Evolutionary conservation across 1,284 basidiomycete species (phyloP), one percentile per base, ranked within the genome.

Genomic region (Trametes versicolor): DNA sequence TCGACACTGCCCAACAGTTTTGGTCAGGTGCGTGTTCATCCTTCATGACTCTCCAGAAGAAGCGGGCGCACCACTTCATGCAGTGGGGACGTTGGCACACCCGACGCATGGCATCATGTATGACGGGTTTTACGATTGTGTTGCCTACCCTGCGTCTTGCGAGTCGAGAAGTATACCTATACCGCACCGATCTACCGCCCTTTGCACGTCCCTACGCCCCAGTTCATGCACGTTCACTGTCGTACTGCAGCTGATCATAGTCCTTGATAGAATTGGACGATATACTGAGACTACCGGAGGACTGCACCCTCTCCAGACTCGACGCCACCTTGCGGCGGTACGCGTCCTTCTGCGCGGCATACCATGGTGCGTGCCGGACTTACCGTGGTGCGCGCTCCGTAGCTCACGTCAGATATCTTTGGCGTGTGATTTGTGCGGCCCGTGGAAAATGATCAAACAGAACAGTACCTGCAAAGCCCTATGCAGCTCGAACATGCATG

Each of bases 401-500:
- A 43, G 15, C 60, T 61, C 39, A 58, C 61, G 37, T 52, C 58
- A 34, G 63, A 48, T 15, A 0, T n/a, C 41, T 52, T 37, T 51
- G 29, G n/a, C 53, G 41, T 43, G 49, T 48, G 49, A 49, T 36
- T 49, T 39, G 17, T 49, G 34, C 37, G 53, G 53, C 41, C 27
- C 15, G 54, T 25, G 21, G 6, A 17, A 29, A 23, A 25, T 52
- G 13, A 25, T 23, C 29, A 62, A 62, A 37, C 72, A 96, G 94
- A 96, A 72, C 85, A 88, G 72, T 97, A 93, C 77, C 83, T 97
- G 34, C 90, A 92, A 66, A 90, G 87, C 57, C 89, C 89, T 9
- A 76, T 89, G n/a, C 93, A 96, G 71, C 84, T 97, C 57, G 87
- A 93, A 65, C 90, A 94, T 73, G 94, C 94, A 10, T 90, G 92